phyloP scores from a whole-genome alignment of 2,329 filamentous ascomycete species.

The Rhytidhysteron rufulum region DNA sequence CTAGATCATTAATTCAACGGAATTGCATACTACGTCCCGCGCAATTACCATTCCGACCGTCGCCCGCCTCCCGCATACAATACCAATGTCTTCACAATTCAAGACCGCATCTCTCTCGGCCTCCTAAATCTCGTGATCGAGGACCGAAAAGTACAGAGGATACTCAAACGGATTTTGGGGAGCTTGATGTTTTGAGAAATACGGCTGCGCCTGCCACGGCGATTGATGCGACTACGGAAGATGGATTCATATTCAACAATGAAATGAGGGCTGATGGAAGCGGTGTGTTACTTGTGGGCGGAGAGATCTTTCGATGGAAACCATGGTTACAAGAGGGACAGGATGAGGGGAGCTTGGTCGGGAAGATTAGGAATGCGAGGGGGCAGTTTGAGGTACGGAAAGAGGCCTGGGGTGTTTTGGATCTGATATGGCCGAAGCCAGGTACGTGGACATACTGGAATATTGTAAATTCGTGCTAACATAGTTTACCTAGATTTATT shows the following conservation, averaged over 20 bases:
- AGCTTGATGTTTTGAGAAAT: constrained; percentile 74
- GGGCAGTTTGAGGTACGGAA: constrained; percentile 75
- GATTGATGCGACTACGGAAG: constrained; percentile 74
- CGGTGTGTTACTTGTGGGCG: constrained; percentile 75
- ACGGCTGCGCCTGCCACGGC: constrained; percentile 74
- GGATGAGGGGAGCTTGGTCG: constrained; percentile 34
- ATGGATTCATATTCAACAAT: constrained; percentile 85
- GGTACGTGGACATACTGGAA: constrained; percentile 53
- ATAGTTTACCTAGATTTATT: constrained; percentile 62
- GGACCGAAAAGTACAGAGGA: constrained; percentile 59
- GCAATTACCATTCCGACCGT: too few relatives aligned
- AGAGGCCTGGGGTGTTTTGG: constrained; percentile 70
- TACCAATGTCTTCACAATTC: constrained; percentile 20
- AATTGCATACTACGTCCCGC: too few relatives aligned
- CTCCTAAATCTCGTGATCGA: constrained; percentile 52
- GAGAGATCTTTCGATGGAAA: constrained; percentile 84
- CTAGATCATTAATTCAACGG: too few relatives aligned
- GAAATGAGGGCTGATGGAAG: constrained; percentile 66
- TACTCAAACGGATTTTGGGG: constrained; percentile 67
- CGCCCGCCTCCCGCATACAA: constrained; percentile 1
- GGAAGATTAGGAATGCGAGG: constrained; percentile 64
- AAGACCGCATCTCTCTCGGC: constrained; percentile 15
- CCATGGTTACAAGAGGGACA: constrained; percentile 62
- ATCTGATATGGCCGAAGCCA: constrained; percentile 80
- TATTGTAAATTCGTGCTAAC: constrained; percentile 9